phyloP scores from a whole-genome alignment of 495 filamentous ascomycete species.

The Halenospora varia region DNA sequence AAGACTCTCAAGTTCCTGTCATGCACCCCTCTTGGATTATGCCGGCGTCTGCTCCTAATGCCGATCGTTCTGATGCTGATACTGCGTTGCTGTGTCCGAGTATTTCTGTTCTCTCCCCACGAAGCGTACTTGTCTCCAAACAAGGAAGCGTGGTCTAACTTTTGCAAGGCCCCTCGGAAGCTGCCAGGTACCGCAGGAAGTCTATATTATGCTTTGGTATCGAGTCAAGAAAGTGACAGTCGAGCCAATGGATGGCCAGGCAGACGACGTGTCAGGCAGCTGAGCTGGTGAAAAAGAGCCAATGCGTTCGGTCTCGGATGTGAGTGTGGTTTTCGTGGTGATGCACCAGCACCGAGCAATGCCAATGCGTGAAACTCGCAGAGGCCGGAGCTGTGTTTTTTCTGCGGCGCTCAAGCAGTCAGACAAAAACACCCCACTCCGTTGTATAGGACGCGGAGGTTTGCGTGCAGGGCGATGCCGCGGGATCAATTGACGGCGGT shows the following conservation, averaged over 20 bases:
- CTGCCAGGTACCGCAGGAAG: neutral
- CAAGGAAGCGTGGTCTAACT: neutral
- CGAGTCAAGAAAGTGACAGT: neutral
- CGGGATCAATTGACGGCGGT: neutral
- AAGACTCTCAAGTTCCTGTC: slow-evolving; percentile 10
- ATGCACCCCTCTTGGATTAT: slow-evolving; percentile 10
- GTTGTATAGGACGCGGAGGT: neutral
- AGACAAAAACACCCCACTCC: neutral
- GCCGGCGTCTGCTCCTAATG: slow-evolving; percentile 14
- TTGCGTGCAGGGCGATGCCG: neutral
- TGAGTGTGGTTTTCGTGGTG: slow-evolving; percentile 17
- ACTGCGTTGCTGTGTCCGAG: neutral
- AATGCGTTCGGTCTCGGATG: slow-evolving; percentile 27
- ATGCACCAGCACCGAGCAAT: slow-evolving; percentile 16
- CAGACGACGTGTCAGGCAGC: slow-evolving; percentile 24
- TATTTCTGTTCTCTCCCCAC: neutral
- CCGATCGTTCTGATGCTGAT: slow-evolving; percentile 8
- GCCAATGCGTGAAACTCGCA: slow-evolving; percentile 25
- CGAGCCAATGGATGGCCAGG: slow-evolving; percentile 12
- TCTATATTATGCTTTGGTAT: slow-evolving; percentile 11
- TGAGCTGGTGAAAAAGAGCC: slow-evolving; percentile 16
- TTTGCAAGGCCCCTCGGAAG: neutral
- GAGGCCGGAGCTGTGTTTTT: neutral
- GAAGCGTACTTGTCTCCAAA: neutral
- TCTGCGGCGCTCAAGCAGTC: neutral